A percentile compares a stretch with the other conserved stretches of the same genome.
phyloP scores from a whole-genome alignment of 495 filamentous ascomycete genomes.

The Lichenothelia convexa region DNA sequence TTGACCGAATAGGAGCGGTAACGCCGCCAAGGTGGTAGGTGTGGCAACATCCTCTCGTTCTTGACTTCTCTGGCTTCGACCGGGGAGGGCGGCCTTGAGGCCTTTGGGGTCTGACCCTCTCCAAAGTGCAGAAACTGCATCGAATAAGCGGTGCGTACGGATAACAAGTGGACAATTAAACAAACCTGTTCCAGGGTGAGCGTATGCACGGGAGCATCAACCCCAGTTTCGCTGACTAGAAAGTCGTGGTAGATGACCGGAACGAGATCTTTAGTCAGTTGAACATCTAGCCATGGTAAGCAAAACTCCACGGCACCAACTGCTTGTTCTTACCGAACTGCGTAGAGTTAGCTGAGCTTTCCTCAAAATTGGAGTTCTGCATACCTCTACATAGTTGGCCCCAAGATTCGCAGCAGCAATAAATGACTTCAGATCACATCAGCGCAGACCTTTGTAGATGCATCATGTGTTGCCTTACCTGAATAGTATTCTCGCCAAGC shows the following conservation, averaged over 20 bases:
- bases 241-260: conserved; percentile 99
- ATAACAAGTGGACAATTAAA: background rate
- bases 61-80: conserved; percentile 13
- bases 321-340: conserved; percentile 18
- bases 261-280: conserved; percentile 95
- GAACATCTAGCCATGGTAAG: conserved; percentile 46
- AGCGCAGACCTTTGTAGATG: background rate
- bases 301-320: background rate
- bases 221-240: conserved; percentile 92
- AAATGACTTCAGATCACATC: conserved; percentile 44
- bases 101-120: conserved; percentile 28
- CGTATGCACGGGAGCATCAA: conserved; percentile 91
- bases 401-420: conserved; percentile 90
- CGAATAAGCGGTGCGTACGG: background rate
- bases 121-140: conserved; percentile 64
- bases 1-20: conserved; percentile 21
- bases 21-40: conserved; percentile 4
- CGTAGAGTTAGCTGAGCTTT: conserved; percentile 5
- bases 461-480: conserved; percentile 16
- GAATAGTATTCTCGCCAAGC: conserved; percentile 85
- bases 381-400: conserved; percentile 71
- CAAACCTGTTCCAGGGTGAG: conserved; percentile 67
- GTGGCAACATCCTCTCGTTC: background rate
- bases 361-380: conserved; percentile 7
- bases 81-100: conserved; percentile 30